Conservation (phyloP, 163 green algal genomes). For the Botryococcus braunii region DNA sequence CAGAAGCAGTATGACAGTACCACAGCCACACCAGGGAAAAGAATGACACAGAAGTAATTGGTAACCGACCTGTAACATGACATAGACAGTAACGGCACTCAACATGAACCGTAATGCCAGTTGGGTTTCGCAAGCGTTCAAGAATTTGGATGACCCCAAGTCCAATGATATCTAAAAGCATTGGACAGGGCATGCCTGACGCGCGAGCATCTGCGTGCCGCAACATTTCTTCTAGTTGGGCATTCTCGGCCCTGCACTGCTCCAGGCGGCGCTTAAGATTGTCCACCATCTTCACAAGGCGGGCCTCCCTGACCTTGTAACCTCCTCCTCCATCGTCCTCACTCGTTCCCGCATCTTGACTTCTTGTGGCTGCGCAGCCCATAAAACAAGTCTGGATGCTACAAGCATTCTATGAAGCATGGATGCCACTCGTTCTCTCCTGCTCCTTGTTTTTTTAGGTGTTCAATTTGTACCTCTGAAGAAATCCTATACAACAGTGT, state of each 20-base stretch:
- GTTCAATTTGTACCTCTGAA: neutral
- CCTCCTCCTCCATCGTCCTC: neutral
- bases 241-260: slow-evolving; percentile 34
- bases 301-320: slow-evolving; percentile 14
- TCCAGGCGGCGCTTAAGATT: slow-evolving; percentile 31
- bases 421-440: neutral
- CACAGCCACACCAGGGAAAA: too few species aligned
- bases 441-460: neutral
- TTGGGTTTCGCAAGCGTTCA: too few species aligned
- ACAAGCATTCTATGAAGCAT: neutral
- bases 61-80: too few species aligned
- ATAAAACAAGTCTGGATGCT: neutral
- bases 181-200: slow-evolving; percentile 13
- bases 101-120: too few species aligned
- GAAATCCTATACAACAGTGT: neutral
- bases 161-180: too few species aligned
- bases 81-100: too few species aligned
- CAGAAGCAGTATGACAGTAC: too few species aligned
- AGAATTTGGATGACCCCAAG: too few species aligned
- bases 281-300: slow-evolving; percentile 25
- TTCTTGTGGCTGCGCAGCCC: neutral
- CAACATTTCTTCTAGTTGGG: slow-evolving; percentile 50
- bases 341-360: neutral
- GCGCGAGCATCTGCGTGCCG: slow-evolving; percentile 24
- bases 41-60: too few species aligned